Evolutionary conservation across 495 filamentous ascomycete species (phyloP).

Genomic region (Lepraria neglecta): DNA sequence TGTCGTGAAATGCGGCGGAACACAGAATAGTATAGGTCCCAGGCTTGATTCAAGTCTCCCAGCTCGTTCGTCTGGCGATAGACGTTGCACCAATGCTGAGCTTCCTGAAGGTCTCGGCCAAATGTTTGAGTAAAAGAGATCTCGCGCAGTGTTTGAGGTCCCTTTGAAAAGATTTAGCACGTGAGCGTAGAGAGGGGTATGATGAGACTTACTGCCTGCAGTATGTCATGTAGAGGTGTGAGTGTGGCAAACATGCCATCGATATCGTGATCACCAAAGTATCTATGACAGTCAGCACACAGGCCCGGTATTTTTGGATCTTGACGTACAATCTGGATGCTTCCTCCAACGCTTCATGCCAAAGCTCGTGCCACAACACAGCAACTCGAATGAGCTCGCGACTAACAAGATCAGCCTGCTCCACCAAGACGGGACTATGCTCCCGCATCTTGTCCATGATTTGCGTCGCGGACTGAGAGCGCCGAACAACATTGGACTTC

Average conservation of each 20-base stretch:
- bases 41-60: slow-evolving; percentile 92
- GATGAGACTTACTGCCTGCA: slow-evolving; percentile 51
- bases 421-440: slow-evolving; percentile 87
- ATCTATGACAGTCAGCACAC: slow-evolving; percentile 30
- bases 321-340: slow-evolving; percentile 67
- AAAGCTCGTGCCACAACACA: slow-evolving; percentile 95
- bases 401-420: slow-evolving; percentile 91
- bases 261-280: slow-evolving; percentile 92
- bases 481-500: slow-evolving; percentile 77
- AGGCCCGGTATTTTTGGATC: not conserved
- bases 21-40: slow-evolving; percentile 97
- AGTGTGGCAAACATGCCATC: slow-evolving; percentile 94
- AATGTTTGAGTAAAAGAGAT: slow-evolving; percentile 98
- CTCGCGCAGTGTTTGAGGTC: slow-evolving; percentile 86
- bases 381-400: slow-evolving; percentile 93
- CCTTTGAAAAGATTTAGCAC: slow-evolving; percentile 36
- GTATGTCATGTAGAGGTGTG: slow-evolving; percentile 81
- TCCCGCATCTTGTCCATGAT: slow-evolving; percentile 98
- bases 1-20: slow-evolving; percentile 96
- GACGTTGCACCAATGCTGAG: slow-evolving; percentile 89
- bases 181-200: slow-evolving; percentile 2
- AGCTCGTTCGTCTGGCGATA: slow-evolving; percentile 80
- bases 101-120: slow-evolving; percentile 87
- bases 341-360: slow-evolving; percentile 98
- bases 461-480: slow-evolving; percentile 74